phyloP scores from a whole-genome alignment of 192 early-diverging fungal genomes.

The Coemansia sp. region DNA sequence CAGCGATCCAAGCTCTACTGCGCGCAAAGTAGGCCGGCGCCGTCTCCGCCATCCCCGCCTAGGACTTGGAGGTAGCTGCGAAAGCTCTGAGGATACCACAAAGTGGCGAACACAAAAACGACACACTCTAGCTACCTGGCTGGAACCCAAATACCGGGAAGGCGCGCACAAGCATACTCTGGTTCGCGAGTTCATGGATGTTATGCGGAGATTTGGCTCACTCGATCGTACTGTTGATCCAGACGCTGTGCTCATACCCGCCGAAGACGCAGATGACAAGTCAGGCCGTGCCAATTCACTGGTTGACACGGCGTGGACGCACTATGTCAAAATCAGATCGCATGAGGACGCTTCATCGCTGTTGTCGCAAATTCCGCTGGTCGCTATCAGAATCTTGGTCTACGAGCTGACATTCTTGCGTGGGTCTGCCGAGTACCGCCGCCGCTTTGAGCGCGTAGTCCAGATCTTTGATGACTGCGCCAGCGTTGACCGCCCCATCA shows the following conservation, averaged over 20 bases:
- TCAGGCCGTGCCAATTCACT: background rate
- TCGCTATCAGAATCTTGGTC: conserved; percentile 26
- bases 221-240: background rate
- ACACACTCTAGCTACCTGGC: background rate
- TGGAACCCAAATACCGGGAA: background rate
- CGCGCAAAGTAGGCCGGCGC: background rate
- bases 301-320: conserved; percentile 32
- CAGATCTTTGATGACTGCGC: conserved; percentile 27
- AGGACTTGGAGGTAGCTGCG: background rate
- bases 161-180: conserved; percentile 23
- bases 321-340: conserved; percentile 33
- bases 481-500: conserved; percentile 17
- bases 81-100: conserved; percentile 1
- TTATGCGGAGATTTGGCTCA: conserved; percentile 18
- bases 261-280: background rate
- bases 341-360: conserved; percentile 15
- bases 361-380: conserved; percentile 21
- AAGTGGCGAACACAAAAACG: background rate
- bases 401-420: conserved; percentile 36
- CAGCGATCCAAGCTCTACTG: conserved; percentile 3
- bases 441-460: conserved; percentile 34
- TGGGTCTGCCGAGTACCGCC: conserved; percentile 11
- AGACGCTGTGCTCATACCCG: background rate
- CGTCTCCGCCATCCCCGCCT: background rate
- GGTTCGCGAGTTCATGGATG: conserved; percentile 30